Conservation (phyloP, 2,329 filamentous ascomycete species). For the Ambrosiella cleistominuta region DNA sequence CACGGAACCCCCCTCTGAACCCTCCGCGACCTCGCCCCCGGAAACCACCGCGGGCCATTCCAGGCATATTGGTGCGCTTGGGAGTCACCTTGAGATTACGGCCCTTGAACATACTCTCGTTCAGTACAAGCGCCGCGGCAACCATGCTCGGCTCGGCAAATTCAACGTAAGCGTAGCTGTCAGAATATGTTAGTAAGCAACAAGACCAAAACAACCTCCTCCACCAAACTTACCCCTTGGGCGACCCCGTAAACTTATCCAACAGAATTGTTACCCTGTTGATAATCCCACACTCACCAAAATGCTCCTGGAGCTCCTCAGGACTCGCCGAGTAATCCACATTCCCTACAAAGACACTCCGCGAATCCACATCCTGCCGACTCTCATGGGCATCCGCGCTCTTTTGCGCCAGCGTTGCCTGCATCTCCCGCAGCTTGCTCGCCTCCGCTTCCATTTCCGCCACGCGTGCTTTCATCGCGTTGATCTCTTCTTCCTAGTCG, state of each 20-base stretch:
- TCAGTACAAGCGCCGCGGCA: constrained; percentile 80
- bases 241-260: constrained; percentile 96
- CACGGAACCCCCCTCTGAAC: constrained; percentile 34
- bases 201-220: neutral
- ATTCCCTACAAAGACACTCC: constrained; percentile 96
- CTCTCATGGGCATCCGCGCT: constrained; percentile 70
- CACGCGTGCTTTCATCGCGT: constrained; percentile 70
- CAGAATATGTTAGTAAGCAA: neutral
- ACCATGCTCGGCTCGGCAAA: constrained; percentile 90
- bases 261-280: constrained; percentile 94
- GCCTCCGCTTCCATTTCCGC: constrained; percentile 86
- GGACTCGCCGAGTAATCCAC: constrained; percentile 95
- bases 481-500: constrained; percentile 52
- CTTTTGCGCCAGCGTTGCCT: constrained; percentile 69
- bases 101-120: constrained; percentile 90
- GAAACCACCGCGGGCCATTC: constrained; percentile 54
- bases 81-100: constrained; percentile 87
- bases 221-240: constrained; percentile 66
- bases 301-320: constrained; percentile 96
- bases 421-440: constrained; percentile 73
- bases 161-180: constrained; percentile 94
- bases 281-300: constrained; percentile 92
- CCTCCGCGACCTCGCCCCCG: constrained; percentile 33
- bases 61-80: constrained; percentile 91
- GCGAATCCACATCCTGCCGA: constrained; percentile 86